Base-by-base conservation (phyloP, 164 flowering plant species). In the Cinnamomum chago region DNA sequence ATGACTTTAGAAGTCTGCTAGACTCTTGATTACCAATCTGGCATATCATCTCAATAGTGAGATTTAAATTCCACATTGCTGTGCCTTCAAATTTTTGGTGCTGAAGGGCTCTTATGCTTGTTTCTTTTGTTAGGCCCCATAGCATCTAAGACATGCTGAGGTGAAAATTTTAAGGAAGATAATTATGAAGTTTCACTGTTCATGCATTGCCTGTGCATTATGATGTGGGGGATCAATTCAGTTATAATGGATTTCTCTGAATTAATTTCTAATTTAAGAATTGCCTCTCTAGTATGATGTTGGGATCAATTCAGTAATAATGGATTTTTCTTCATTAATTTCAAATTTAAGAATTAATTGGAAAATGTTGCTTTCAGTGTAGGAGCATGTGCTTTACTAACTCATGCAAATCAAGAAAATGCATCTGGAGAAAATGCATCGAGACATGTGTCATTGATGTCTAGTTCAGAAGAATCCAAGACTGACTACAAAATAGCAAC, bases 341-440 rank as follows among this genome's bases (percentile, higher is more conserved):
- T 30, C 33, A 30, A 30, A 30, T 30, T 30, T 30, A 30, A 30
- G 33, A 30, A 30, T 30, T 30, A 30, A 30, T 30, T 30, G 33
- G 33, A 0, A 30, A 30, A 30, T 30, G 33, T 30, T 25, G 50
- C 28, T 58, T 62, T 15, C 76, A 86, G 84, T 84, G 78, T 50
- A 64, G 85, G 83, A 76, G 88, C 83, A 77, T 72, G 9, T 77
- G 40, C 77, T 74, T 79, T 86, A 82, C 64, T 84, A 70, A 50
- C 47, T 76, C 30, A 71, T 11, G 2, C 67, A 52, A 71, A 40
- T 35, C 3, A 51, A 10, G 75, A 11, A 30, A 30, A 30, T 30
- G 33, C 33, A 30, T 30, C 33, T 30, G 33, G 33, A 30, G 33
- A 30, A 62, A 67, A 22, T 76, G 66, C 50, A 23, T 73, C 75